phyloP scores from a whole-genome alignment of 75 land plant genomes.

The Ceratopteris richardii region DNA sequence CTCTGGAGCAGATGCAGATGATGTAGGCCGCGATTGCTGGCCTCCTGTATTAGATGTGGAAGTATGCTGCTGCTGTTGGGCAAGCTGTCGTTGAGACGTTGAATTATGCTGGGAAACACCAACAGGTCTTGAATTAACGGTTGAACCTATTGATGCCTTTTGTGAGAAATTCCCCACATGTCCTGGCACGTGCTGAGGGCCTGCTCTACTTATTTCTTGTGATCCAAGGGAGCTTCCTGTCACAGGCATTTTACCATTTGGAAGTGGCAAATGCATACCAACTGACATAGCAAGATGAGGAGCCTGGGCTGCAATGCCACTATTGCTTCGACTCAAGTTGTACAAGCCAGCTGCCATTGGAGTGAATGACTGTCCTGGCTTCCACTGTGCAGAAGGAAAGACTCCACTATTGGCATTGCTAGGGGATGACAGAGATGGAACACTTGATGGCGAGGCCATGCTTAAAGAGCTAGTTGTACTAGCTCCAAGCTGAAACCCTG shows the following conservation, averaged over 20 bases:
- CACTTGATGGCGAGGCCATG: conserved; percentile 3
- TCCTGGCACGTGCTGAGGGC: conserved; percentile 1
- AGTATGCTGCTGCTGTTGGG: conserved; percentile 3
- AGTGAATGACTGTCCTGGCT: conserved; percentile 7
- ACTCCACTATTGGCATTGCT: neutral
- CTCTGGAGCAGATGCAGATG: conserved; percentile 2
- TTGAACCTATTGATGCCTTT: neutral
- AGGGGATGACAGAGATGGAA: conserved; percentile 5
- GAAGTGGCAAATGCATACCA: conserved; percentile 5
- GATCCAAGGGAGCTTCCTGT: neutral
- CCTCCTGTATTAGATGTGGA: neutral
- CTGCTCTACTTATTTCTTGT: conserved; percentile 2
- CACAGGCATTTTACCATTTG: conserved; percentile 7
- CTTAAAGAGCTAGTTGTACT: conserved; percentile 2
- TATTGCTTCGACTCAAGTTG: conserved; percentile 16
- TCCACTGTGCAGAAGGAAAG: conserved; percentile 14
- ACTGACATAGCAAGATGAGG: conserved; percentile 1
- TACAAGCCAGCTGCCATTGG: conserved; percentile 14
- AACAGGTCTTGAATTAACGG: conserved; percentile 1
- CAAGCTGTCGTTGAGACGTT: conserved; percentile 3
- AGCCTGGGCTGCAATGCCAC: conserved; percentile 9
- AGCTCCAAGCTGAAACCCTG: conserved; percentile 2
- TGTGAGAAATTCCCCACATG: neutral
- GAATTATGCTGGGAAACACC: neutral
- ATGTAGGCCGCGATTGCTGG: conserved; percentile 4